Conservation (phyloP, 345 rosid species). For the Lepidium sativum region DNA sequence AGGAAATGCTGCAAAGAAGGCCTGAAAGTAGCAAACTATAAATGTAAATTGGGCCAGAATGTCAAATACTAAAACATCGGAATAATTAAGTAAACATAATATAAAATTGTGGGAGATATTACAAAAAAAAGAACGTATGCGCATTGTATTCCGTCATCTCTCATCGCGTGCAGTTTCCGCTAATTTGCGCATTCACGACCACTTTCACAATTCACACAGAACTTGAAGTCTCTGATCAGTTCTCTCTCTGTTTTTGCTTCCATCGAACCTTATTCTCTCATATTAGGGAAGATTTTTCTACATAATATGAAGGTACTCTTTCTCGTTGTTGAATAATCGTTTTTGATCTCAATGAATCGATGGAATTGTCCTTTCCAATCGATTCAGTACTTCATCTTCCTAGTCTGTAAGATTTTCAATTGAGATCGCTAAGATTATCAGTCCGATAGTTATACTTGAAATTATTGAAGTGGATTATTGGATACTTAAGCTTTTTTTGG, state of each 20-base stretch:
- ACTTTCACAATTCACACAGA: not conserved
- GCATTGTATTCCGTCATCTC: not conserved
- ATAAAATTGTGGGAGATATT: not conserved
- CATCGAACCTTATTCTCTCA: not conserved
- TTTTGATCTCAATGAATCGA: too few species aligned
- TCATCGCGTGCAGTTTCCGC: conserved; percentile 15
- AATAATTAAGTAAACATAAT: not conserved
- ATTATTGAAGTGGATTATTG: not conserved
- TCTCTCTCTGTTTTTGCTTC: not conserved
- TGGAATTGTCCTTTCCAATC: not conserved
- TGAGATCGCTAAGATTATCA: too few species aligned
- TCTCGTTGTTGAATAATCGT: not conserved
- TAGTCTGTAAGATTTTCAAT: too few species aligned
- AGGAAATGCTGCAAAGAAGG: too few species aligned
- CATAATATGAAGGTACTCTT: conserved; percentile 19
- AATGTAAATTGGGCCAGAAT: too few species aligned
- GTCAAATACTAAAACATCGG: not conserved
- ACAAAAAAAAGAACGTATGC: not conserved
- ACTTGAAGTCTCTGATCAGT: not conserved
- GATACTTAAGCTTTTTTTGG: not conserved
- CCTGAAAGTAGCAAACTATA: too few species aligned
- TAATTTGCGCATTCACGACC: conserved; percentile 1
- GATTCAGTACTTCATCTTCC: too few species aligned
- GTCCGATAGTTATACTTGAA: not conserved
- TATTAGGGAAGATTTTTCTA: not conserved